phyloP scores from a whole-genome alignment of 2,329 filamentous ascomycete genomes.

The Arthrinium phaeospermum region DNA sequence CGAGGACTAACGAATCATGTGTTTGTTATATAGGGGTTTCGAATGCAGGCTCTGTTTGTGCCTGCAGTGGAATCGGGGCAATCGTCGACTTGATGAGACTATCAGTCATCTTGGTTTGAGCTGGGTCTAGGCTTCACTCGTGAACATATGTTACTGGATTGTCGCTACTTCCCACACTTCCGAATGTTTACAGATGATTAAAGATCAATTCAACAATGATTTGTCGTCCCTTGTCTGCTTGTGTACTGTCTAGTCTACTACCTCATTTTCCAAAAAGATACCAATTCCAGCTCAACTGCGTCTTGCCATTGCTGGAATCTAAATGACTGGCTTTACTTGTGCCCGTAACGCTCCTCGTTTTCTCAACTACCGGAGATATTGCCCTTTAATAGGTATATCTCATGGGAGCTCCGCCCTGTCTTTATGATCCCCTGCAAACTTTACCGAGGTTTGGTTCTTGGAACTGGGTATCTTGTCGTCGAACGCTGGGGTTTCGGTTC shows the following conservation, averaged over 20 bases:
- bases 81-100: neutral
- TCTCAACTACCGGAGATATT: neutral
- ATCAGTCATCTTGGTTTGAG: neutral
- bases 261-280: no score
- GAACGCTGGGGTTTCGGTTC: no score
- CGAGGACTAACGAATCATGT: neutral
- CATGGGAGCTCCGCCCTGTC: no score
- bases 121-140: neutral
- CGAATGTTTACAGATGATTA: neutral
- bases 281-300: neutral
- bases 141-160: neutral
- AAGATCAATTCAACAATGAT: neutral
- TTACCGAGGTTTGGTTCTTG: no score
- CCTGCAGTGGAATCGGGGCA: neutral
- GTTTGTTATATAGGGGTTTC: conserved; percentile 19
- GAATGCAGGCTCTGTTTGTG: conserved; percentile 24
- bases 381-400: neutral
- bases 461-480: no score
- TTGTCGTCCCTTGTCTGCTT: neutral
- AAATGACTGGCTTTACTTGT: neutral
- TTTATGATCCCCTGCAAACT: no score
- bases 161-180: neutral
- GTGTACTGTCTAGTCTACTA: neutral
- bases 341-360: neutral
- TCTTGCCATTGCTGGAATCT: neutral